Base-by-base conservation (phyloP, 768 basidiomycete genomes). In the Paxillus rubicundulus region DNA sequence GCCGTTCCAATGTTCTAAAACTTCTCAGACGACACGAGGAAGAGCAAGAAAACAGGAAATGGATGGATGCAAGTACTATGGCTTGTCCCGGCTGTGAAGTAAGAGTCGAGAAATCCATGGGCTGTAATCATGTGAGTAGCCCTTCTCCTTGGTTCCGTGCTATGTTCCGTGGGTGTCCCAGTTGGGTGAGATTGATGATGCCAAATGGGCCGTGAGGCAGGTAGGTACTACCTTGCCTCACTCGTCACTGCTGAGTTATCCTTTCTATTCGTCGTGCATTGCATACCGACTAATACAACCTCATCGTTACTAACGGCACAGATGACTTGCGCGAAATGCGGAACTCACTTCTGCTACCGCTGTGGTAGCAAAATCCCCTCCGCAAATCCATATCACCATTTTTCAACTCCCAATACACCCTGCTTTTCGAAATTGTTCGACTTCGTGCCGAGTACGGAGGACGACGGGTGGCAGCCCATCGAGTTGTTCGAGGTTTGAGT, bases 41-140 rank as follows among this genome's bases (percentile, higher is more conserved):
- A 66, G 90, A 92, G 30, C 77, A 82, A 65, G 78, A 82, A 57
- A 93, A 89, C 68, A 77, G 75, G 58, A 72, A 80, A 59, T 95
- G 89, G 89, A 73, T 95, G 24, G 76, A 82, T 27, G 63, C 72
- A 32, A 82, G 79, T 38, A 89, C 92, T 10, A 86, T 77, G 69
- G 72, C 74, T 17, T 90, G 89, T 64, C 88, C 92, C 4, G 83
- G 83, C 5, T 95, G 93, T 70, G 59, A 70, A 5, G 77, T 89
- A 13, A 74, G 80, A 53, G 86, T 93, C 10, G 87, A 90, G 70
- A 90, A 91, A 70, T 80, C 76, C 16, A 59, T 77, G 53, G 92
- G 92, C 2, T 95, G 93, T 71, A 95, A 95, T 68, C 93, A 96
- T 71, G 92, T 92, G 72, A 55, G 85, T 73, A 40, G 43, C 46